Evolutionary conservation across 192 early-diverging fungal genomes (phyloP).

Genomic region (Coemansia sp.): DNA sequence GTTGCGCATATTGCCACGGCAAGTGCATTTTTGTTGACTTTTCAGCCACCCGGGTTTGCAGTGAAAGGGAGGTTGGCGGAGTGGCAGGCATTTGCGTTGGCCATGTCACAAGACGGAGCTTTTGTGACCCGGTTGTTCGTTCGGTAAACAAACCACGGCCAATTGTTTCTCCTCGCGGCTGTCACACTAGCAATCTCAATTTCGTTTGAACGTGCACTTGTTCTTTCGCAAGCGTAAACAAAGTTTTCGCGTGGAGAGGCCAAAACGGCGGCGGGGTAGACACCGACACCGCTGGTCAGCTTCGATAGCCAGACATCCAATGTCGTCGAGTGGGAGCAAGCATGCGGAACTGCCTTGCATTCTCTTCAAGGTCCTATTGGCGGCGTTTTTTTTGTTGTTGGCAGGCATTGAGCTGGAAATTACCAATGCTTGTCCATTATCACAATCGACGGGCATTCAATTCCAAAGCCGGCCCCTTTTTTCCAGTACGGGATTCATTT

Average conservation of each 20-base stretch:
- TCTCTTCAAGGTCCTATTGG: too few relatives aligned
- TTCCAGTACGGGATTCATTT: background rate
- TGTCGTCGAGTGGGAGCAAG: too few relatives aligned
- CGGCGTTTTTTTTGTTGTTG: too few relatives aligned
- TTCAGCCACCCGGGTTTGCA: too few relatives aligned
- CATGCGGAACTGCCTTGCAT: too few relatives aligned
- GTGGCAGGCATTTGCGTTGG: too few relatives aligned
- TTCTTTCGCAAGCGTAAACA: background rate
- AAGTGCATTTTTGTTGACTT: background rate
- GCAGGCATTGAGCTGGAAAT: background rate
- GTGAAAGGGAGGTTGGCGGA: too few relatives aligned
- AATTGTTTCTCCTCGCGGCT: background rate
- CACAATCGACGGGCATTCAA: background rate
- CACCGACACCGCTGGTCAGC: too few relatives aligned
- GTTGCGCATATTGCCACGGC: background rate
- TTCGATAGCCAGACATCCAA: too few relatives aligned
- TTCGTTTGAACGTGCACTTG: background rate
- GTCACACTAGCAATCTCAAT: background rate
- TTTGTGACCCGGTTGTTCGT: background rate
- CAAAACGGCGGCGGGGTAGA: background rate
- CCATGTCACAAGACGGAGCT: background rate
- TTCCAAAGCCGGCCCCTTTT: background rate
- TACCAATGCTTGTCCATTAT: background rate
- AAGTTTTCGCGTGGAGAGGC: background rate
- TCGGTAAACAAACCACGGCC: background rate